phyloP scores from a whole-genome alignment of 495 filamentous ascomycete genomes.

The Aspergillus diversus region DNA sequence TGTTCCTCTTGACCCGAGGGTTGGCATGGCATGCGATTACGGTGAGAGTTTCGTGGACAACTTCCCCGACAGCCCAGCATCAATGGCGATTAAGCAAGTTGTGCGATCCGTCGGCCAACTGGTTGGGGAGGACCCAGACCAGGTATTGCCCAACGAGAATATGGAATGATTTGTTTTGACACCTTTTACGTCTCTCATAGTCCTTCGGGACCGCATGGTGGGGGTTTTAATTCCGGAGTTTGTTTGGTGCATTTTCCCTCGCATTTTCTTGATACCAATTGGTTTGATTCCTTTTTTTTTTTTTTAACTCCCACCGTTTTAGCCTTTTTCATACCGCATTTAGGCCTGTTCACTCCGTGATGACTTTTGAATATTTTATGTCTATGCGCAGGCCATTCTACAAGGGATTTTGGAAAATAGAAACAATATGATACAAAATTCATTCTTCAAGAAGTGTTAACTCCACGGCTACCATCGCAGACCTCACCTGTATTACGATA shows the following conservation, averaged over 20 bases:
- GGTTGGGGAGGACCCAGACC: constrained; percentile 58
- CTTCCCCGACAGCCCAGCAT: constrained; percentile 90
- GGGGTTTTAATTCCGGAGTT: constrained; percentile 13
- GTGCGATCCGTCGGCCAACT: constrained; percentile 69
- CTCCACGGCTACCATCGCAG: no score
- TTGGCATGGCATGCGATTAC: constrained; percentile 95
- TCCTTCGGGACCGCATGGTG: constrained; percentile 15
- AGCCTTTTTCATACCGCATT: no score
- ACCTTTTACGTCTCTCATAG: constrained; percentile 3
- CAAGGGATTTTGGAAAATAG: no score
- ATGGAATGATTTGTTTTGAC: constrained; percentile 28
- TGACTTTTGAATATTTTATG: no score
- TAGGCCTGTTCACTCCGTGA: no score
- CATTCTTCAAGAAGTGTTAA: no score
- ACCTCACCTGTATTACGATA: no score
- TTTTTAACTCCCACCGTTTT: not conserved
- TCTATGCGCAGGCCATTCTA: no score
- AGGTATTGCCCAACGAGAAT: constrained; percentile 44
- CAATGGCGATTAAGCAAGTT: constrained; percentile 72
- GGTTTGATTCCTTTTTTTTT: not conserved
- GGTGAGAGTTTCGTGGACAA: constrained; percentile 96
- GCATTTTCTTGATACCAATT: constrained; percentile 23
- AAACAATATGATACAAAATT: no score
- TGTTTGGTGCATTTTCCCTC: constrained; percentile 15
- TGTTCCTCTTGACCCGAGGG: constrained; percentile 91